Percentiles rank a stretch among this genome's conserved stretches.
phyloP scores from a whole-genome alignment of 1,139 yeast genomes.

The Protomyces inouyei region DNA sequence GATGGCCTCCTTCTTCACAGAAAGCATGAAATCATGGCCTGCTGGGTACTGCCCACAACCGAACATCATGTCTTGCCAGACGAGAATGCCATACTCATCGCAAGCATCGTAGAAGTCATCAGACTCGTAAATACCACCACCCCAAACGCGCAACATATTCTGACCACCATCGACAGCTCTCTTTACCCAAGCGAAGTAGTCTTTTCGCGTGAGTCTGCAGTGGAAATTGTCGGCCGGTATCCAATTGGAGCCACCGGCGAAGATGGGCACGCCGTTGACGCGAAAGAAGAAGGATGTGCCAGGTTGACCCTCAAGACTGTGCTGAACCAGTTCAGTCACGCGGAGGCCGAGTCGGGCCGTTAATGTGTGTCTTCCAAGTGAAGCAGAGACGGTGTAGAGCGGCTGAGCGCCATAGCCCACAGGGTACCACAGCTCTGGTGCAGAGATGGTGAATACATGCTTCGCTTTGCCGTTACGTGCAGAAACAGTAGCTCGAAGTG shows the following conservation, averaged over 20 bases:
- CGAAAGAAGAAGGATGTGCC: constrained; percentile 46
- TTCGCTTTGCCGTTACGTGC: neutral
- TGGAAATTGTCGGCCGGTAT: constrained; percentile 46
- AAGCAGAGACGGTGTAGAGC: constrained; percentile 36
- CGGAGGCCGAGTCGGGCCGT: constrained; percentile 42
- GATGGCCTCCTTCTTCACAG: constrained; percentile 40
- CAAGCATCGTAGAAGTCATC: constrained; percentile 46
- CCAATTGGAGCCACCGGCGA: constrained; percentile 47
- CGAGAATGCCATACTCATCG: constrained; percentile 45
- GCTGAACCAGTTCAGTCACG: constrained; percentile 43
- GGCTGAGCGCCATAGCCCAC: constrained; percentile 43
- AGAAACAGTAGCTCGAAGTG: neutral
- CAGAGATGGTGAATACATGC: constrained; percentile 24
- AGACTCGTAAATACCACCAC: constrained; percentile 47
- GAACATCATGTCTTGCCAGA: constrained; percentile 53
- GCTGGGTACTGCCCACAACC: constrained; percentile 50
- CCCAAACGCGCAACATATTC: constrained; percentile 49
- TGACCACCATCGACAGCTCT: constrained; percentile 43
- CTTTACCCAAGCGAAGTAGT: constrained; percentile 41
- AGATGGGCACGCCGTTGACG: constrained; percentile 43
- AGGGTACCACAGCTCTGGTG: constrained; percentile 46
- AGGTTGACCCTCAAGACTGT: constrained; percentile 35
- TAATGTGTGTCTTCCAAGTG: neutral
- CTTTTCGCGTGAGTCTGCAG: constrained; percentile 38
- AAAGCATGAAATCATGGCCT: constrained; percentile 36